These are phyloP conservation scores for Lepidium aucheri DNA, from an alignment of 345 rosid species.

Conservation along the genomic window DNA sequence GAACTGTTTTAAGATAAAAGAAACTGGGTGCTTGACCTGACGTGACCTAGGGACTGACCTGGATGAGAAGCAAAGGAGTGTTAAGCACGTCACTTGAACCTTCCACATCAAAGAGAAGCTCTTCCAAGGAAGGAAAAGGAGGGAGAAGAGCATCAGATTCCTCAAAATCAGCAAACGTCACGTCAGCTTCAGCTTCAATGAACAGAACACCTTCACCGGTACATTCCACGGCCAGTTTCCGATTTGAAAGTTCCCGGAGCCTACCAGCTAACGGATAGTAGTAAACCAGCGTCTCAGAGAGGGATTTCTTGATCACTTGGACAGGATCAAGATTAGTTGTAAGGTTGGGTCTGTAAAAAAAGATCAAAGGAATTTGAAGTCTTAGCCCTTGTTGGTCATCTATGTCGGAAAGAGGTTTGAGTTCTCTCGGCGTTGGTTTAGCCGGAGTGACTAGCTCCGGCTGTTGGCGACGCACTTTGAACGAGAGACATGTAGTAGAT, in stretches of 20 bases:
- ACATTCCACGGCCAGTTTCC: slow-evolving; percentile 54
- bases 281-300: slow-evolving; percentile 33
- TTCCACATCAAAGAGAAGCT: slow-evolving; percentile 47
- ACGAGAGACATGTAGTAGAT: slow-evolving; percentile 6
- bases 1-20: background rate
- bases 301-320: slow-evolving; percentile 31
- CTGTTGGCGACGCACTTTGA: slow-evolving; percentile 22
- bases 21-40: background rate
- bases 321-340: slow-evolving; percentile 33
- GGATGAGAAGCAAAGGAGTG: slow-evolving; percentile 42
- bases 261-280: slow-evolving; percentile 56
- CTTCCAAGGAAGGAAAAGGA: slow-evolving; percentile 41
- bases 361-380: slow-evolving; percentile 21
- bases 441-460: slow-evolving; percentile 30
- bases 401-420: slow-evolving; percentile 33
- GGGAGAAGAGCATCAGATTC: slow-evolving; percentile 37
- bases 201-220: slow-evolving; percentile 42
- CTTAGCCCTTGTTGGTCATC: slow-evolving; percentile 37
- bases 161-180: slow-evolving; percentile 31
- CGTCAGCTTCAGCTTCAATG: slow-evolving; percentile 48
- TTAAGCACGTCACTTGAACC: slow-evolving; percentile 34
- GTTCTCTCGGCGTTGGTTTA: slow-evolving; percentile 30
- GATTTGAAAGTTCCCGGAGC: slow-evolving; percentile 34
- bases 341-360: slow-evolving; percentile 19
- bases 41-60: slow-evolving; percentile 23